phyloP scores from a whole-genome alignment of 108 stramenopile genomes.

The Fragilaria crotonensis region DNA sequence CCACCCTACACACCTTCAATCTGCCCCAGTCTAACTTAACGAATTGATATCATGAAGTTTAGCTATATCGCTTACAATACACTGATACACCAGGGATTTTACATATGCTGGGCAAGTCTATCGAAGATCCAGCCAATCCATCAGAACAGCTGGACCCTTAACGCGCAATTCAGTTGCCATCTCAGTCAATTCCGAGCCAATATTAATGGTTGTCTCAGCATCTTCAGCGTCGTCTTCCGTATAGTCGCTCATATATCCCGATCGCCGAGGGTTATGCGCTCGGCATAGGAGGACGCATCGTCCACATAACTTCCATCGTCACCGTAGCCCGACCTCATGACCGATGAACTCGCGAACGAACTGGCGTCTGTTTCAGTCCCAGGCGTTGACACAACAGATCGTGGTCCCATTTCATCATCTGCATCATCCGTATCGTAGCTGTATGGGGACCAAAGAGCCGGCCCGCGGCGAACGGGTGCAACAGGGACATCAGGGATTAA shows the following conservation, averaged over 20 bases:
- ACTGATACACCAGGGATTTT: too few relatives aligned
- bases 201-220: not conserved
- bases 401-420: not conserved
- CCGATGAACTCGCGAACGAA: not conserved
- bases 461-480: not conserved
- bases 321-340: too few relatives aligned
- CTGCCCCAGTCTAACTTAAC: too few relatives aligned
- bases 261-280: not conserved
- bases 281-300: not conserved
- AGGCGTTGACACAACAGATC: not conserved
- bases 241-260: not conserved
- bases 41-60: too few relatives aligned
- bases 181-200: not conserved
- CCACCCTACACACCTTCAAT: too few relatives aligned
- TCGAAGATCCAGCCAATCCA: not conserved
- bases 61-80: too few relatives aligned
- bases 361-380: not conserved
- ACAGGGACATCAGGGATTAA: not conserved
- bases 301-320: not conserved
- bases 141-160: not conserved
- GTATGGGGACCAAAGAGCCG: not conserved
- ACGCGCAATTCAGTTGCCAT: not conserved
- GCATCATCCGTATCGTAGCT: not conserved
- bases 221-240: not conserved
- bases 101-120: too few relatives aligned